phyloP scores from a whole-genome alignment of 192 early-diverging fungal genomes.

The Lobulomyces angularis region DNA sequence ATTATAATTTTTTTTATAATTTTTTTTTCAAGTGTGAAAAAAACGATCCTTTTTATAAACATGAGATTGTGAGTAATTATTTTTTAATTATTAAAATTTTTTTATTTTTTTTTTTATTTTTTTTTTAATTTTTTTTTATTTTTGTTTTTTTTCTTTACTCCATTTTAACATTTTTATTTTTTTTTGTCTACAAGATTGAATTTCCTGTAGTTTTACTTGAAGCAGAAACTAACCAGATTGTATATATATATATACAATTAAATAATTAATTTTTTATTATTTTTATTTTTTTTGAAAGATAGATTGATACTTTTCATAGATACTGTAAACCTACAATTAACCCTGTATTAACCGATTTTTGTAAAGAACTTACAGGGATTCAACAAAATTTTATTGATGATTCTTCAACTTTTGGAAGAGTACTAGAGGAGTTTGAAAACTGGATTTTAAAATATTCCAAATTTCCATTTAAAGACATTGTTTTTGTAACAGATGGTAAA shows the following conservation, averaged over 20 bases:
- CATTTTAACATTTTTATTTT: too few species aligned
- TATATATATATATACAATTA: constrained; percentile 12
- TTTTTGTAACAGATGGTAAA: constrained; percentile 15
- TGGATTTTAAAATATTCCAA: constrained; percentile 27
- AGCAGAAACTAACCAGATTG: constrained; percentile 43
- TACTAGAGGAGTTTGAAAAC: constrained; percentile 32
- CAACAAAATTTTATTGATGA: constrained; percentile 31
- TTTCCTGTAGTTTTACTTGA: constrained; percentile 66
- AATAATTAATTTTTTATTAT: background rate
- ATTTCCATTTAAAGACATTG: constrained; percentile 22
- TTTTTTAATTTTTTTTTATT: too few species aligned
- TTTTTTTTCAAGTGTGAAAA: too few species aligned
- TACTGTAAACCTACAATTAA: constrained; percentile 57
- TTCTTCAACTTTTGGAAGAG: constrained; percentile 30
- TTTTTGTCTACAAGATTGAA: too few species aligned
- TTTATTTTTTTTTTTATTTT: too few species aligned
- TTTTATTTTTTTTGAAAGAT: constrained; percentile 4
- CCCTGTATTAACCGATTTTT: constrained; percentile 62
- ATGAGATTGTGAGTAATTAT: too few species aligned
- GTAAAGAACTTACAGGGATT: constrained; percentile 68
- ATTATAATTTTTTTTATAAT: too few species aligned
- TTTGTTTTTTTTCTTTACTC: too few species aligned
- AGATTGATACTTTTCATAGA: constrained; percentile 60
- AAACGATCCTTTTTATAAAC: too few species aligned
- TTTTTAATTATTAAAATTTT: too few species aligned